Evolutionary conservation across 352 stramenopile genomes (phyloP), one percentile per base, ranked within the genome.

Genomic region (Pythium phragmitis): DNA sequence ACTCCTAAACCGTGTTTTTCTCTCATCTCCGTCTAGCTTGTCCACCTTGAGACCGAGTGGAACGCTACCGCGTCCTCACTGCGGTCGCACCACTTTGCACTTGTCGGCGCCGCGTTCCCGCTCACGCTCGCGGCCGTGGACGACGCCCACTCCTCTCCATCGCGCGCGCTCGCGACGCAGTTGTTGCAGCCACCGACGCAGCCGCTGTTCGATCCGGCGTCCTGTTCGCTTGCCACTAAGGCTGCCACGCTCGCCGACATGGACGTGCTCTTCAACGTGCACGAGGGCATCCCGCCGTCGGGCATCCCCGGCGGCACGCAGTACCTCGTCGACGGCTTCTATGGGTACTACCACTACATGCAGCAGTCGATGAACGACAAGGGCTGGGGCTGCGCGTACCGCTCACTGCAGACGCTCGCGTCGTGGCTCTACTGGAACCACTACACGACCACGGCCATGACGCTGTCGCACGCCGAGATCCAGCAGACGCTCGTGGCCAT

Each of bases 351-450:
- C 57, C 89, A 97, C 63, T 96, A 97, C 72, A 65, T 90, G 62
- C 80, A 92, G 46, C 80, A 97, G 33, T 60, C 61, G 52, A 67
- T 86, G 56, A 87, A 94, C 37, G 89, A 96, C 67, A 91, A 91
- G 79, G 89, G 87, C 43, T 96, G 89, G 89, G 89, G 89, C 46
- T 96, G 89, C 50, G 87, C 89, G 26, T 96, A 96, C 57, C 76
- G 87, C 5, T 94, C 84, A 47, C 68, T 96, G 36, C 89, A 96
- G 64, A 96, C 85, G 34, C 66, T 96, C 17, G 68, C 89, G 37
- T 96, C 87, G 4, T 96, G 86, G 82, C 73, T 94, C 42, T 69
- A 76, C 41, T 58, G 88, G 5, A 87, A 91, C 50, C 77, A 89
- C 54, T 91, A 88, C 60, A 87, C 77, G 5, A 21, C 73, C 30